Evolutionary conservation across 1,284 basidiomycete genomes (phyloP).

Genomic region (Cryptococcus sp.): DNA sequence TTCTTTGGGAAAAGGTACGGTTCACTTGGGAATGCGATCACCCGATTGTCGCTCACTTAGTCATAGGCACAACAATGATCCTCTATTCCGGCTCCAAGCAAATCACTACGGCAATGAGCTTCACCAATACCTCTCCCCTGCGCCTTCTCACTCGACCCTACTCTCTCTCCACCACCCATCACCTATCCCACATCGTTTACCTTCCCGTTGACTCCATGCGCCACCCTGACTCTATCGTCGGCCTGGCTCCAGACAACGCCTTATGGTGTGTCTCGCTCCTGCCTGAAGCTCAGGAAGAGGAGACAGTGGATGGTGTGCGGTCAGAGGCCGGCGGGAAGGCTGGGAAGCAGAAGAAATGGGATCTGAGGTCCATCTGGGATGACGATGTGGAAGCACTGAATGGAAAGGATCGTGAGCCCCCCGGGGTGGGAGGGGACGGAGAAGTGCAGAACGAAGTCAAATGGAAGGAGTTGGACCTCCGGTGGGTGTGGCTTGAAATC

Average conservation of each 20-base stretch:
- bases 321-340: neutral
- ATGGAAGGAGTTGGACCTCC: constrained; percentile 16
- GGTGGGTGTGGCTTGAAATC: constrained; percentile 33
- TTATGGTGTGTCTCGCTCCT: constrained; percentile 3
- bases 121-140: constrained; percentile 11
- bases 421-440: neutral
- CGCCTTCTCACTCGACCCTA: constrained; percentile 19
- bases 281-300: neutral
- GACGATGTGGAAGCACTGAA: constrained; percentile 10
- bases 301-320: neutral
- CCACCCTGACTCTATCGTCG: constrained; percentile 6
- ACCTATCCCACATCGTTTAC: neutral
- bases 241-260: constrained; percentile 7
- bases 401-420: neutral
- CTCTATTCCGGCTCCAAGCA: constrained; percentile 21
- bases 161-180: constrained; percentile 3
- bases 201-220: constrained; percentile 2
- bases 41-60: too few species aligned
- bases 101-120: constrained; percentile 17
- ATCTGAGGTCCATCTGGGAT: constrained; percentile 15
- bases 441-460: constrained; percentile 7
- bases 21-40: too few species aligned
- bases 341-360: neutral
- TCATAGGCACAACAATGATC: neutral
- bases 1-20: constrained; percentile 9